Evolutionary conservation across 139 green algal genomes (phyloP).

Genomic region (Haematococcus lacustris): DNA sequence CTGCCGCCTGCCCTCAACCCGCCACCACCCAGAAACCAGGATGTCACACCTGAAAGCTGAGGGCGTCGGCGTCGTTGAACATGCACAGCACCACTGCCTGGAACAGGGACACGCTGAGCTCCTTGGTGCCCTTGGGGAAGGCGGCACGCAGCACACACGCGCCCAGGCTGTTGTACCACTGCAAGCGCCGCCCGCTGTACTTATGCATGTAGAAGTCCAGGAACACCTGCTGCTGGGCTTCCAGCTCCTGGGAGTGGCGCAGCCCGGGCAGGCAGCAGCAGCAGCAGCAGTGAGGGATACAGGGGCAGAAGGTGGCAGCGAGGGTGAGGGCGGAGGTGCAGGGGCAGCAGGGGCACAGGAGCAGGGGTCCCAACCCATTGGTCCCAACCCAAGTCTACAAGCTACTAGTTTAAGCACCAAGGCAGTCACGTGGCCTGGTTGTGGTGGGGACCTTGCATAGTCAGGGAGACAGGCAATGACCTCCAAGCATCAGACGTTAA

Average conservation of each 20-base stretch:
- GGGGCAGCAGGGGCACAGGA: slow-evolving; percentile 41
- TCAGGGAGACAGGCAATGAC: too few species aligned
- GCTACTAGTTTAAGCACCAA: too few species aligned
- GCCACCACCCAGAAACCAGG: too few species aligned
- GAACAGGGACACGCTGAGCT: slow-evolving; percentile 72
- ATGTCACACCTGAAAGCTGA: slow-evolving; percentile 38
- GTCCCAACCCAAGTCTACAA: too few species aligned
- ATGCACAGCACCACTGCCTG: slow-evolving; percentile 89
- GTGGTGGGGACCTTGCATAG: too few species aligned
- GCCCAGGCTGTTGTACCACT: slow-evolving; percentile 85
- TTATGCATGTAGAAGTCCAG: slow-evolving; percentile 90
- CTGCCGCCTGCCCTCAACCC: too few species aligned
- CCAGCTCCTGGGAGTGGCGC: slow-evolving; percentile 44
- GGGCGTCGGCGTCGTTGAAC: slow-evolving; percentile 82
- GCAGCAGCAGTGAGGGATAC: too few species aligned
- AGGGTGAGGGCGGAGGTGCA: not conserved
- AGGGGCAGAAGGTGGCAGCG: not conserved
- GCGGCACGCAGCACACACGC: slow-evolving; percentile 64
- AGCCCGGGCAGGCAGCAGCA: not conserved
- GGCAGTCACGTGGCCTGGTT: too few species aligned
- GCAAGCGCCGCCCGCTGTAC: slow-evolving; percentile 83
- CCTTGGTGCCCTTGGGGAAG: slow-evolving; percentile 83
- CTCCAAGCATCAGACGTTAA: too few species aligned
- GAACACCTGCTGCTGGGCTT: slow-evolving; percentile 64
- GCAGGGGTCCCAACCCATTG: too few species aligned